Evolutionary conservation across 2,329 filamentous ascomycete species (phyloP), one percentile per base, ranked within the genome.

Genomic region (Neophaeococcomyces aloes): DNA sequence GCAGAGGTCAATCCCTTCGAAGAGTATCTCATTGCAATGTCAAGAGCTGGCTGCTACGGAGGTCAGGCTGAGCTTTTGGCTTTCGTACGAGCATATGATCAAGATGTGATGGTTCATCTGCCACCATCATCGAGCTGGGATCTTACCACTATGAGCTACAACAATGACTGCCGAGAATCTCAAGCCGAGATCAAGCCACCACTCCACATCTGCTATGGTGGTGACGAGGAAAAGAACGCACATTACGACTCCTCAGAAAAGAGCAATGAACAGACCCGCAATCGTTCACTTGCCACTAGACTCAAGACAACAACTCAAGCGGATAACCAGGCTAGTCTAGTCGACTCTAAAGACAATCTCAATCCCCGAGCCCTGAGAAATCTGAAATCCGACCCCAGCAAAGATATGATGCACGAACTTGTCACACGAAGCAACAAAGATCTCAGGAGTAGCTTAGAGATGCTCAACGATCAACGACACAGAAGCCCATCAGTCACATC

Each of bases 11-110:
- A 72, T 54, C 71, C 78, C 54, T 71, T 79, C 53, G 69, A 69
- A 56, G 67, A 68, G 27, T 76, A 79, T 58, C 65, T 83, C 10
- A 62, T 68, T 48, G 65, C 68, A 44, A 81, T 83, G 70, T 71
- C 74, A 23, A 70, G 72, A 54, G 67, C 70, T 23, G 75, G 75
- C 40, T 74, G 74, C 30, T 83, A 74, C 62, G 80, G 77, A 19
- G 79, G 80, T 56, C 78, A 82, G 46, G 71, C 80, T 64, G 78
- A 83, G 61, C 72, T 85, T 34, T 70, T 71, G 25, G 80, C 80
- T 4, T 83, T 83, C 60, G 73, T 75, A 21, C 70, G 74, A 44
- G 74, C 72, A 17, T 81, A 72, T 57, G 67, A 72, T 39, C 71
- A 72, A 41, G 73, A 82, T 57, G 75, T 84, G 43, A 72, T 48